Conservation (phyloP, 2,329 filamentous ascomycete species). For the Whalleya microplaca region DNA sequence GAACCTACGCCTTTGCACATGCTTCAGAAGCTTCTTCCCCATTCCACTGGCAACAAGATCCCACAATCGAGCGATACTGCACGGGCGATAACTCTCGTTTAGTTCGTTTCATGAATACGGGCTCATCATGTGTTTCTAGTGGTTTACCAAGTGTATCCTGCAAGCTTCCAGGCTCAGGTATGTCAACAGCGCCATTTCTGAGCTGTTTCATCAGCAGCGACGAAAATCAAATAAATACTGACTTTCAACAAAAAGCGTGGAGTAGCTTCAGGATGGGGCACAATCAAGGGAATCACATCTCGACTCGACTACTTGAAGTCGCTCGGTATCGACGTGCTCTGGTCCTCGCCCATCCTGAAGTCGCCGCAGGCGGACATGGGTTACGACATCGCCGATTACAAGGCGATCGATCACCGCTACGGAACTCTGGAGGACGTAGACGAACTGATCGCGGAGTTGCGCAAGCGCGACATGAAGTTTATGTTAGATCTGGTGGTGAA, state of each 20-base stretch:
- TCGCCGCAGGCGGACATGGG: constrained; percentile 71
- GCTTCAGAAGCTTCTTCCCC: neutral
- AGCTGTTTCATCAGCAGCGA: neutral
- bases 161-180: constrained; percentile 26
- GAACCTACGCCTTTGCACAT: neutral
- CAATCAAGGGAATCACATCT: constrained; percentile 65
- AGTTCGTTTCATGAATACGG: neutral
- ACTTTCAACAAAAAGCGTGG: constrained; percentile 17
- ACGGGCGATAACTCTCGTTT: neutral
- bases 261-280: constrained; percentile 53
- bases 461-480: constrained; percentile 67
- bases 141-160: constrained; percentile 25
- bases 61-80: neutral
- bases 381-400: constrained; percentile 72
- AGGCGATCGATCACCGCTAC: constrained; percentile 66
- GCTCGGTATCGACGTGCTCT: constrained; percentile 67
- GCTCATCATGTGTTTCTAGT: constrained; percentile 7
- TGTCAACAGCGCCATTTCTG: neutral
- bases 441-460: constrained; percentile 60
- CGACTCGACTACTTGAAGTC: constrained; percentile 64
- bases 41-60: too few species aligned
- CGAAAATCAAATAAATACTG: neutral
- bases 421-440: constrained; percentile 70
- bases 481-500: constrained; percentile 80
- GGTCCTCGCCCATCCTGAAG: constrained; percentile 69